Conservation (phyloP, 108 stramenopile genomes). For the Thalassiosira profunda region DNA sequence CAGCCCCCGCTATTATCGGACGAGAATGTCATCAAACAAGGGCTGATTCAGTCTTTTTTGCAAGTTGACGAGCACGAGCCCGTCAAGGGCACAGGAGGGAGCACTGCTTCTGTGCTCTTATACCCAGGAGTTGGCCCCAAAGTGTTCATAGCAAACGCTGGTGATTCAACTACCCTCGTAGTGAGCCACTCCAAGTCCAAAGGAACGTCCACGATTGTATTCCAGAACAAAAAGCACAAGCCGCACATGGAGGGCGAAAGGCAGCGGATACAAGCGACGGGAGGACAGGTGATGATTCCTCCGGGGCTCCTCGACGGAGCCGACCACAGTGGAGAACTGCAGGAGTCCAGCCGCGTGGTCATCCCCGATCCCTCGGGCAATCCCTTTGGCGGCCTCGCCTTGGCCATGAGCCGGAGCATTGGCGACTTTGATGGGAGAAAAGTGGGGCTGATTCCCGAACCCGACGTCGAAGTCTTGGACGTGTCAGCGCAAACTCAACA, state of each 20-base stretch:
- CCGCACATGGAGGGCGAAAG: constrained; percentile 66
- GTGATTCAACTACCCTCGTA: constrained; percentile 70
- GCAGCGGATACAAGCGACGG: constrained; percentile 62
- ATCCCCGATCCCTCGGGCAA: constrained; percentile 30
- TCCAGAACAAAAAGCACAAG: constrained; percentile 59
- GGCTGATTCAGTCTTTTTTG: constrained; percentile 54
- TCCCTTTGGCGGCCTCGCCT: constrained; percentile 43
- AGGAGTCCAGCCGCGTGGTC: constrained; percentile 51
- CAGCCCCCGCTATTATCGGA: neutral
- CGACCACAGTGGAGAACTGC: neutral
- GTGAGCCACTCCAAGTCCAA: constrained; percentile 32
- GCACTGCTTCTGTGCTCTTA: constrained; percentile 67
- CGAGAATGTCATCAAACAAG: constrained; percentile 24
- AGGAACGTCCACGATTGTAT: constrained; percentile 53
- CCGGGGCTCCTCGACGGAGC: constrained; percentile 1
- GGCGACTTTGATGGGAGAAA: constrained; percentile 72
- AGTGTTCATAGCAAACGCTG: constrained; percentile 75
- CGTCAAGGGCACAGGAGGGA: constrained; percentile 53
- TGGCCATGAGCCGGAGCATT: constrained; percentile 82
- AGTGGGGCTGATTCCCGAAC: constrained; percentile 75
- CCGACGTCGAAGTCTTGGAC: constrained; percentile 63
- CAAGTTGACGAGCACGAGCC: constrained; percentile 60
- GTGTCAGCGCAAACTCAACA: constrained; percentile 29
- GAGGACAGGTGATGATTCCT: constrained; percentile 66
- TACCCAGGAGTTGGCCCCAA: constrained; percentile 59